phyloP scores from a whole-genome alignment of 306 rosid genomes.

The Heteromeles arbutifolia region DNA sequence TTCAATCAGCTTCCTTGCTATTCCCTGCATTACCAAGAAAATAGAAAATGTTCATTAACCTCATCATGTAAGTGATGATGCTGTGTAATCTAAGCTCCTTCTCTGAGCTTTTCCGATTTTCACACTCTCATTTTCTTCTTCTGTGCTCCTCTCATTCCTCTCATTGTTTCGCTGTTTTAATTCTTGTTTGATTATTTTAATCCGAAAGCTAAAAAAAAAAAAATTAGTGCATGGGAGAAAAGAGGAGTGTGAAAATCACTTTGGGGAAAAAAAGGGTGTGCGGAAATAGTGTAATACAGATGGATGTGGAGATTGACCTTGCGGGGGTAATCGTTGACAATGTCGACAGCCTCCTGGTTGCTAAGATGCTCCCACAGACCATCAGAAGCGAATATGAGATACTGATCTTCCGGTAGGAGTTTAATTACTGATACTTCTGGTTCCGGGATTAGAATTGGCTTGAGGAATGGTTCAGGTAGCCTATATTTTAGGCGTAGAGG shows the following conservation, averaged over 20 bases:
- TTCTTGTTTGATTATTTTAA: no score
- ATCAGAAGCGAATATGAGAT: slow-evolving; percentile 75
- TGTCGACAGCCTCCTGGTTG: slow-evolving; percentile 68
- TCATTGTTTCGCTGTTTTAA: no score
- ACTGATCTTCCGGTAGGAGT: slow-evolving; percentile 58
- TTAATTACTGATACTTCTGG: slow-evolving; percentile 53
- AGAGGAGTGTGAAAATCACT: neutral
- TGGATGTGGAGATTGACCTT: slow-evolving; percentile 32
- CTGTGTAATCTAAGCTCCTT: neutral
- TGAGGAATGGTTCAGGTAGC: slow-evolving; percentile 56
- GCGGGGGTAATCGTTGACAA: slow-evolving; percentile 51
- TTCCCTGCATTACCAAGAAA: slow-evolving; percentile 43
- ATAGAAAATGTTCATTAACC: neutral
- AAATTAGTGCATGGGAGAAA: neutral
- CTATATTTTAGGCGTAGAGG: slow-evolving; percentile 55
- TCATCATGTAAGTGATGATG: neutral
- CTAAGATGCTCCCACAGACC: slow-evolving; percentile 91
- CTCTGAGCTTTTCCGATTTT: neutral
- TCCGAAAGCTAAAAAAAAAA: no score
- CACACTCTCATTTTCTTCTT: neutral
- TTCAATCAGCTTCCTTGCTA: slow-evolving; percentile 55
- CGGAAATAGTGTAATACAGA: neutral
- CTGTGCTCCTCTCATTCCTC: neutral
- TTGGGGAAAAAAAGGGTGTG: no score
- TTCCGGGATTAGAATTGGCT: slow-evolving; percentile 62